Base-by-base conservation (phyloP, 768 basidiomycete species). In the Mycena rosella region DNA sequence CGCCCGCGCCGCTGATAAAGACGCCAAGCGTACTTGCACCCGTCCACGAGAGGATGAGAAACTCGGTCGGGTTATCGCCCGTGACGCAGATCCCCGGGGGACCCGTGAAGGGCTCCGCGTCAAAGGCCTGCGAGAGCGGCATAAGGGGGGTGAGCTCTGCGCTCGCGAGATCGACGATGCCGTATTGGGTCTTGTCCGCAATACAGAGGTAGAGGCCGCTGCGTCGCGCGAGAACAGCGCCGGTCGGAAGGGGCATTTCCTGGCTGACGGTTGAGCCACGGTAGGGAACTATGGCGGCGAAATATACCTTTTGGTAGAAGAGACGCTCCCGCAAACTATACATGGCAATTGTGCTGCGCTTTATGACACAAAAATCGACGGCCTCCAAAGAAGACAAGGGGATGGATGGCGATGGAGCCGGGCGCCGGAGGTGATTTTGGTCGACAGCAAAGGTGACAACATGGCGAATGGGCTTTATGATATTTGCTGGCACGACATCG, bases 11-110 rank as follows among this genome's bases (percentile, higher is more conserved):
- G 17, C 87, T 94, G 70, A 98, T 84, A 72, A 98, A 99, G 13
- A 99, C 81, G 0, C 96, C 96, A 44, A 98, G 82, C 0, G 94
- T 93, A 58, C 86, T 89, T 5, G 84, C 80, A 17, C 94, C 96
- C 1, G 91, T 96, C 87, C 92, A 96, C 2, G 93, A 93, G 18
- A 95, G 83, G 24, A 98, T 84, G 47, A 98, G 85, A 72, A 96
- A 98, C 77, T 98, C 96, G 70, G 63, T 18, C 15, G 69, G 65
- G 47, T 87, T 88, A 32, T 88, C 88, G 38, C 86, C 84, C 27
- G 96, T 87, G 26, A 95, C 88, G 1, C 89, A 88, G 53, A 97
- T 94, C 27, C 86, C 87, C 0, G 95, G 94, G 44, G 89, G 88
- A 24, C 90, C 80, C 64, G 80, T 61, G 74, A 78, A 73, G 2